Percentiles rank a stretch among this genome's conserved stretches.
phyloP scores from a whole-genome alignment of 2,329 filamentous ascomycete genomes.

The Colletotrichum incanum region DNA sequence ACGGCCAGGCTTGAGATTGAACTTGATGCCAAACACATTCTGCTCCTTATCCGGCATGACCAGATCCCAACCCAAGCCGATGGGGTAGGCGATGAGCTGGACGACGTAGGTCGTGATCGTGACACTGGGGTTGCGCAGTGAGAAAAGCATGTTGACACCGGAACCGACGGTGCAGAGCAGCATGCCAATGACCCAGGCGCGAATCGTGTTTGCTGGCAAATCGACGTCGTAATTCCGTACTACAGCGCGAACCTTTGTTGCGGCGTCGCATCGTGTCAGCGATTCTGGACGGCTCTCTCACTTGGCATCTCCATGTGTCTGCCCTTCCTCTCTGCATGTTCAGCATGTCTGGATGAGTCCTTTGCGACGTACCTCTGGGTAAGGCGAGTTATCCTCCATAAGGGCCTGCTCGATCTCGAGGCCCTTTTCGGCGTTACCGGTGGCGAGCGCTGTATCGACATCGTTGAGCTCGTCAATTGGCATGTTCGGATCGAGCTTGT shows the following conservation, averaged over 20 bases:
- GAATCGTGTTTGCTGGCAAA: constrained; percentile 75
- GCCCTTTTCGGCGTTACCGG: constrained; percentile 70
- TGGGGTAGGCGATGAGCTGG: constrained; percentile 74
- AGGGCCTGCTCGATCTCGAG: constrained; percentile 71
- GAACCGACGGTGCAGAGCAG: constrained; percentile 75
- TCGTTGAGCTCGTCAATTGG: constrained; percentile 74
- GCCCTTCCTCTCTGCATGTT: background rate
- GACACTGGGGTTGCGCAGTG: constrained; percentile 72
- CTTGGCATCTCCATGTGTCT: background rate
- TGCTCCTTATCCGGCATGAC: constrained; percentile 68
- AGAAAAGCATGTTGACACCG: constrained; percentile 74
- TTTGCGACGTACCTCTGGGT: constrained; percentile 70
- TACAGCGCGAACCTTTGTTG: constrained; percentile 71
- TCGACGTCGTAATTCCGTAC: constrained; percentile 77
- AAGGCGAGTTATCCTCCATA: constrained; percentile 77
- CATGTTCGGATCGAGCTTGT: constrained; percentile 76
- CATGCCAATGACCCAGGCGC: constrained; percentile 75
- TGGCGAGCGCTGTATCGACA: constrained; percentile 71
- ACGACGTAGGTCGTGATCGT: constrained; percentile 74
- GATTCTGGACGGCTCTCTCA: constrained; percentile 3
- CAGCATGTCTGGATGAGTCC: background rate
- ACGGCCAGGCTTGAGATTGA: constrained; percentile 70
- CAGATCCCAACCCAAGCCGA: constrained; percentile 69
- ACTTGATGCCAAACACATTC: constrained; percentile 67
- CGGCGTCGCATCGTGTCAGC: constrained; percentile 31